Base-by-base conservation (phyloP, 441 rosid species). In the Croton setiger region DNA sequence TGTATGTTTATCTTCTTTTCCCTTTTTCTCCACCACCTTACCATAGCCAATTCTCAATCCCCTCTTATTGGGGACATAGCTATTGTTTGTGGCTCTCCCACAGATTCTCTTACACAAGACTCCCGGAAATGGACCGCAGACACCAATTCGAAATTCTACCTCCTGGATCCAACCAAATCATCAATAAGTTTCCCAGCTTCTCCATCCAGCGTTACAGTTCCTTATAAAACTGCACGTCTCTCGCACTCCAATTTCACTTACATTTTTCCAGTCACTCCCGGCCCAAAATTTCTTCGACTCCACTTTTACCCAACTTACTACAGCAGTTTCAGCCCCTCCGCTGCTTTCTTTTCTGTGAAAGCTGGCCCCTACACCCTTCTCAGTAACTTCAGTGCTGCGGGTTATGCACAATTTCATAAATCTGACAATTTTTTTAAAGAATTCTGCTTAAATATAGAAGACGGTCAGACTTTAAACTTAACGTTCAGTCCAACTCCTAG, bases 311-410 rank as follows among this genome's bases (percentile, higher is more conserved):
- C 71, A 4, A 20, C 33, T 5, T 14, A 60, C 13, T 55, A 55
- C 37, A 4, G 0, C 3, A 27, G 5, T 1, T 31, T 55, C 35
- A 31, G 31, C 44, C 10, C 7, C 10, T 33, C 43, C 11, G 33
- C 18, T 52, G 82, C 83, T 14, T 68, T 66, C 41, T 84, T 86
- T 67, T 15, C 72, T 41, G 88, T 84, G 23, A 68, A n/a, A 39
- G 68, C 77, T 14, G 73, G 79, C 23, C 53, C 41, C 27, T 78
- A 72, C 53, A 73, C 82, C 31, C 84, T 86, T 17, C 77, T 82
- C 20, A 36, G 43, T 1, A 78, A 77, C 74, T 86, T 84, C 36
- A 86, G 74, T 48, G 74, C 80, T 0, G 48, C 48, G 4, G 51
- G 67, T 33, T 49, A 71, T 23, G 72, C 51, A 0, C 56, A 9